Conservation (phyloP, 371 early-diverging fungal genomes). For the Scutellospora calospora region DNA sequence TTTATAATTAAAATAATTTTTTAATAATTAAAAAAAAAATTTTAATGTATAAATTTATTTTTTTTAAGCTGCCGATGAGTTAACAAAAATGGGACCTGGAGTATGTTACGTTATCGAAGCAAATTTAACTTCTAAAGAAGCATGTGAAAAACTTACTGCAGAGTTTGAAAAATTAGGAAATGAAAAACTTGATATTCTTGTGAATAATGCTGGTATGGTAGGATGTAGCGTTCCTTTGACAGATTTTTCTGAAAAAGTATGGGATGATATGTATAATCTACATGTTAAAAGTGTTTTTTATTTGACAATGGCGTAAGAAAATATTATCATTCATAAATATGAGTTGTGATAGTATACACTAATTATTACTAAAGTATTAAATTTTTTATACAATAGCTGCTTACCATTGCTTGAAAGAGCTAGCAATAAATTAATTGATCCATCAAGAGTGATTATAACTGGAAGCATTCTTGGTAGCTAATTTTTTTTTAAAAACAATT, state of each 20-base stretch:
- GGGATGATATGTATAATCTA: conserved; percentile 13
- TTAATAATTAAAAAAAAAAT: too few species aligned
- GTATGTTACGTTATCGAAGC: conserved; percentile 78
- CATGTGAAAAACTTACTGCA: conserved; percentile 67
- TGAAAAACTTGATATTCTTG: conserved; percentile 41
- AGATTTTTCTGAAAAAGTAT: background rate
- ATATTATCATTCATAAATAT: too few species aligned
- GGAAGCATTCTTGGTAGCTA: conserved; percentile 10
- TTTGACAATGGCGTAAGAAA: conserved; percentile 33
- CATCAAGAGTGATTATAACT: conserved; percentile 28
- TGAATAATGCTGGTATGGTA: conserved; percentile 24
- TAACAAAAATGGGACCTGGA: conserved; percentile 58
- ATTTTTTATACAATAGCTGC: conserved; percentile 5
- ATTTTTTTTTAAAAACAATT: too few species aligned
- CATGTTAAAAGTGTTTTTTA: conserved; percentile 27
- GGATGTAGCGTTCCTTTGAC: background rate
- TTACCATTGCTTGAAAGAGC: conserved; percentile 32
- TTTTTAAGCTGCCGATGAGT: too few species aligned
- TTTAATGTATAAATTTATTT: too few species aligned
- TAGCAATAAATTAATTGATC: conserved; percentile 10
- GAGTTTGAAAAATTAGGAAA: conserved; percentile 68
- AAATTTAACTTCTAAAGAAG: conserved; percentile 74
- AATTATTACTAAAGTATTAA: too few species aligned
- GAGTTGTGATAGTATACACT: too few species aligned
- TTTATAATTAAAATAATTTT: conserved; percentile 55